Conservation (phyloP, 192 early-diverging fungal species). For the Coemansia sp. region DNA sequence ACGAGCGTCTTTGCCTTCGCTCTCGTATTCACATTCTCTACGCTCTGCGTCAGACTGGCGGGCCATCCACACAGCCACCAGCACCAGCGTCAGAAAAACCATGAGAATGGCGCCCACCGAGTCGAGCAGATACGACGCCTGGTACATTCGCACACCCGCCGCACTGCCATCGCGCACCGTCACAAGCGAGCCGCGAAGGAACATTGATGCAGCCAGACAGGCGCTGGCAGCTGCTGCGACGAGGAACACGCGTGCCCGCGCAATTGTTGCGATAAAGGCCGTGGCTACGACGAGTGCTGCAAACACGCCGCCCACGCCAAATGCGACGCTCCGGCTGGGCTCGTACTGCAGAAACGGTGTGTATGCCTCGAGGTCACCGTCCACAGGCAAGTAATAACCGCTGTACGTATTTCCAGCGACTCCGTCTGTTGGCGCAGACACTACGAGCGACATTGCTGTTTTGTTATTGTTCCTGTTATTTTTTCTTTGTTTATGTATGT, state of each 20-base stretch:
- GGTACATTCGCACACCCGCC: constrained; percentile 10
- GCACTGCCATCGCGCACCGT: background rate
- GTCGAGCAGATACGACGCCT: constrained; percentile 20
- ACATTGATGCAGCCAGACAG: constrained; percentile 22
- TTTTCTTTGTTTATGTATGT: background rate
- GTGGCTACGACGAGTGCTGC: constrained; percentile 20
- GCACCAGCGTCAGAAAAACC: constrained; percentile 1
- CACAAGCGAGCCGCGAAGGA: constrained; percentile 30
- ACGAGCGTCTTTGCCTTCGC: background rate
- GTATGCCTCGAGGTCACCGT: background rate
- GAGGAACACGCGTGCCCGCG: constrained; percentile 5
- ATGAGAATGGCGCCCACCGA: constrained; percentile 23
- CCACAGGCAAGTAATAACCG: background rate
- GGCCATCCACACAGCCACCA: constrained; percentile 24
- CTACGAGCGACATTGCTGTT: constrained; percentile 5
- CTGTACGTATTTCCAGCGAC: constrained; percentile 9
- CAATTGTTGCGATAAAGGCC: background rate
- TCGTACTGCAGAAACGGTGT: constrained; percentile 37
- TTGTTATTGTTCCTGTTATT: background rate
- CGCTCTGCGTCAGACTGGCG: background rate
- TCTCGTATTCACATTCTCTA: background rate
- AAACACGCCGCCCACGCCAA: constrained; percentile 34
- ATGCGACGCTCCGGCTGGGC: constrained; percentile 21
- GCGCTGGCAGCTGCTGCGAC: constrained; percentile 10
- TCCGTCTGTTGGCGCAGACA: constrained; percentile 15